Percentiles rank a stretch among this genome's conserved stretches.
Conservation (phyloP, 2,329 filamentous ascomycete genomes). For the Sporothrix humicola region DNA sequence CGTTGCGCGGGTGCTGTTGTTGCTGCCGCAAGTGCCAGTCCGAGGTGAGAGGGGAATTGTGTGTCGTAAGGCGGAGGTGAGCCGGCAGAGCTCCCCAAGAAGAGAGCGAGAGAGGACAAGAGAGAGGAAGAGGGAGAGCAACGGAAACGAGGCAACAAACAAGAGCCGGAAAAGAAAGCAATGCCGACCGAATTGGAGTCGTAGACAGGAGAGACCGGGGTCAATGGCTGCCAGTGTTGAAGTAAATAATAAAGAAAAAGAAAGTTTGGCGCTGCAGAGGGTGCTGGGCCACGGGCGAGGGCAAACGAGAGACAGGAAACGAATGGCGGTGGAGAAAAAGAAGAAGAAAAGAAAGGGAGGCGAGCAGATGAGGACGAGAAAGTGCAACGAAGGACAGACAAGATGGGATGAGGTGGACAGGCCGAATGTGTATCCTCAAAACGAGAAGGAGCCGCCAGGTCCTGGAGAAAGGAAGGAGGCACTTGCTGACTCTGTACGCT, state of each 20-base stretch:
- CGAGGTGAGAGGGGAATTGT: neutral
- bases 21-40: conserved; percentile 19
- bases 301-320: neutral
- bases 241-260: conserved; percentile 19
- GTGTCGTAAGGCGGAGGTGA: neutral
- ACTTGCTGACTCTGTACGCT: neutral
- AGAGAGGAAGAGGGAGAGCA: neutral
- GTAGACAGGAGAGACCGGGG: conserved; percentile 20
- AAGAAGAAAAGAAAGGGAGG: neutral
- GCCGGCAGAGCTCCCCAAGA: conserved; percentile 8
- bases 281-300: neutral
- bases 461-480: neutral
- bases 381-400: conserved; percentile 25
- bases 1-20: conserved; percentile 9
- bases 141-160: neutral
- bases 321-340: neutral
- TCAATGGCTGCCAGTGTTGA: neutral
- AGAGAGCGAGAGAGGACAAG: neutral
- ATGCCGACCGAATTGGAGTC: neutral
- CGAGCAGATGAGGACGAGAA: conserved; percentile 19
- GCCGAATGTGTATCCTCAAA: conserved; percentile 25
- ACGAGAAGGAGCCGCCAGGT: conserved; percentile 21
- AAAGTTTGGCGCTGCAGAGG: neutral
- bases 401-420: conserved; percentile 27
- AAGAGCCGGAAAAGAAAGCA: conserved; percentile 22